Conservation (phyloP, 2,329 filamentous ascomycete species). For the Cercospora zeina region DNA sequence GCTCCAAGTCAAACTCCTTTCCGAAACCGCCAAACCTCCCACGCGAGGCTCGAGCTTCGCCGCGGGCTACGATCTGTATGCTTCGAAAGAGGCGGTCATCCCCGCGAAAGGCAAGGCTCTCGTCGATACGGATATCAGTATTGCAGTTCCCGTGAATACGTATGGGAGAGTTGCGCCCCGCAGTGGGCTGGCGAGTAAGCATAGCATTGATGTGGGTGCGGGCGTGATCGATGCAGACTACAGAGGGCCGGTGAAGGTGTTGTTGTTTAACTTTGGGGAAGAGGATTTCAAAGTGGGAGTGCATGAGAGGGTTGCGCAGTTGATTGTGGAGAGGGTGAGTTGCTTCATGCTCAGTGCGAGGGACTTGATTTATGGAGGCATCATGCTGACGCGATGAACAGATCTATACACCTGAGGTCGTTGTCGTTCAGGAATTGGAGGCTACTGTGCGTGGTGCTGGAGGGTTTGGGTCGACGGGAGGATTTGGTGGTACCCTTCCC, state of each 20-base stretch:
- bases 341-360: background rate
- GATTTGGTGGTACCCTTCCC: constrained; percentile 41
- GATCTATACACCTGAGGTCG: constrained; percentile 88
- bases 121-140: constrained; percentile 86
- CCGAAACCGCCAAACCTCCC: constrained; percentile 73
- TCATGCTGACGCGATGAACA: constrained; percentile 36
- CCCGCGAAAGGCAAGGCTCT: constrained; percentile 80
- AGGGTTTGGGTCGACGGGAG: constrained; percentile 86
- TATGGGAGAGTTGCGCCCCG: constrained; percentile 63
- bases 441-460: constrained; percentile 88
- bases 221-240: constrained; percentile 99
- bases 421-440: constrained; percentile 84
- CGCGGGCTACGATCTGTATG: constrained; percentile 91
- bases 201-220: constrained; percentile 94
- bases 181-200: constrained; percentile 57
- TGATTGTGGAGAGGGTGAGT: constrained; percentile 78
- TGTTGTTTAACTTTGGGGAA: constrained; percentile 91
- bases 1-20: constrained; percentile 85
- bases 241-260: constrained; percentile 86
- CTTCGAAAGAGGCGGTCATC: constrained; percentile 69
- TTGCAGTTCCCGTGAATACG: constrained; percentile 85
- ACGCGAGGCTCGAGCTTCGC: constrained; percentile 87
- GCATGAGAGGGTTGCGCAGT: constrained; percentile 89
- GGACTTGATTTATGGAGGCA: background rate
- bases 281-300: constrained; percentile 76